Evolutionary conservation across 2,329 filamentous ascomycete genomes (phyloP).

Genomic region (Penicillium olsonii): DNA sequence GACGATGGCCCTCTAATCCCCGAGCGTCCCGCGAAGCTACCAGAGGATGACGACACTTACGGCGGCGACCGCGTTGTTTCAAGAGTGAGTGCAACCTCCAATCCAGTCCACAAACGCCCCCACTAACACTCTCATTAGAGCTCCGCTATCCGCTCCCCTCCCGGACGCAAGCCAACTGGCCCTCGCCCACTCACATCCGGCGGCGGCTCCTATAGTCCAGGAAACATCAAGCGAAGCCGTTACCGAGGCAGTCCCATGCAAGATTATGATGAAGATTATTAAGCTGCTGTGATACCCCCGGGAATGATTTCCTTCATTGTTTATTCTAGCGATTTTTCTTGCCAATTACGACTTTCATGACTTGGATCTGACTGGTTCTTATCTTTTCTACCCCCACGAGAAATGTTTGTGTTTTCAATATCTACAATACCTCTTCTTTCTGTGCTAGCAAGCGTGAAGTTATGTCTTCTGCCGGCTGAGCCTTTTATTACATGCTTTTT

Average conservation of each 20-base stretch:
- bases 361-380: slow-evolving; percentile 2
- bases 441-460: not conserved
- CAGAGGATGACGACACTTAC: slow-evolving; percentile 39
- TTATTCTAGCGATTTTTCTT: slow-evolving; percentile 5
- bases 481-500: not conserved
- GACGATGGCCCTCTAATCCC: slow-evolving; percentile 63
- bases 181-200: slow-evolving; percentile 48
- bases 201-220: slow-evolving; percentile 38
- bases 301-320: slow-evolving; percentile 12
- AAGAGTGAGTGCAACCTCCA: slow-evolving; percentile 29
- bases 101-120: not conserved
- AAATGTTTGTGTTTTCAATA: slow-evolving; percentile 6
- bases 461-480: slow-evolving; percentile 4
- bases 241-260: slow-evolving; percentile 45
- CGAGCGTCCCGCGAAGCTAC: slow-evolving; percentile 46
- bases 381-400: slow-evolving; percentile 5
- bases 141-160: slow-evolving; percentile 36
- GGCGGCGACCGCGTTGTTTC: slow-evolving; percentile 42
- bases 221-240: slow-evolving; percentile 37
- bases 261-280: slow-evolving; percentile 41
- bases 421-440: slow-evolving; percentile 6
- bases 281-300: slow-evolving; percentile 25
- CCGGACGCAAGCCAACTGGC: slow-evolving; percentile 50
- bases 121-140: slow-evolving; percentile 23
- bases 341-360: slow-evolving; percentile 9